Evolutionary conservation across 2,329 filamentous ascomycete genomes (phyloP), one percentile per base, ranked within the genome.

Genomic region (Lithohypha guttulata): DNA sequence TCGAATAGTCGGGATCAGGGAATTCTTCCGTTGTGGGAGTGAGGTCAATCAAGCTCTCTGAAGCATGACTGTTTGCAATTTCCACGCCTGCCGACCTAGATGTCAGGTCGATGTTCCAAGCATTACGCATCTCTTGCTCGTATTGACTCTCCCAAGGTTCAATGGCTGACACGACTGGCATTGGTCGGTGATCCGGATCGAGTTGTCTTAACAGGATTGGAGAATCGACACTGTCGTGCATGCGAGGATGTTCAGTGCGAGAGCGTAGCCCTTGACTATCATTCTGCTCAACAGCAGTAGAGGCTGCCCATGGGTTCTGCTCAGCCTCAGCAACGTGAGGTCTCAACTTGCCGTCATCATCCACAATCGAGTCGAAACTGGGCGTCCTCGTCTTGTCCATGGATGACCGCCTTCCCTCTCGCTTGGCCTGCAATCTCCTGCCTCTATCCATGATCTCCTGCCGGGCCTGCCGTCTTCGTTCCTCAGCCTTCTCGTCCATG

Each of bases 301-400:
- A 45, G 3, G 5, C n/a, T 6, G 35, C 35, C 25, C 26, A 30
- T 2, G 35, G 26, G 37, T 20, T 47, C 23, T 14, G 42, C 42
- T n/a, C 35, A 9, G 17, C 41, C 28, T 19, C 41, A 26, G 17
- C 31, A 6, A 14, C 17, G 3, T 32, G 19, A 6, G n/a, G 42
- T 18, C 47, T 28, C 21, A 52, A 45, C 31, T 57, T 53, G 4
- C 65, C 65, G 34, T 64, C 53, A 17, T 58, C 47, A 42, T 68
- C 64, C 23, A 69, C 66, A 10, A 69, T 50, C 11, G 56, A 50
- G 47, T 69, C 64, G 44, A 69, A 69, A 40, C 58, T 58, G 29
- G 50, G 39, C 31, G 51, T 43, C 14, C 25, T 40, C 28, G 43
- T 30, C n/a, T 20, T 36, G 33, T 26, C 41, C 39, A 41, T 31